phyloP scores from a whole-genome alignment of 2,329 filamentous ascomycete species.

The Bipolaris sorokiniana region DNA sequence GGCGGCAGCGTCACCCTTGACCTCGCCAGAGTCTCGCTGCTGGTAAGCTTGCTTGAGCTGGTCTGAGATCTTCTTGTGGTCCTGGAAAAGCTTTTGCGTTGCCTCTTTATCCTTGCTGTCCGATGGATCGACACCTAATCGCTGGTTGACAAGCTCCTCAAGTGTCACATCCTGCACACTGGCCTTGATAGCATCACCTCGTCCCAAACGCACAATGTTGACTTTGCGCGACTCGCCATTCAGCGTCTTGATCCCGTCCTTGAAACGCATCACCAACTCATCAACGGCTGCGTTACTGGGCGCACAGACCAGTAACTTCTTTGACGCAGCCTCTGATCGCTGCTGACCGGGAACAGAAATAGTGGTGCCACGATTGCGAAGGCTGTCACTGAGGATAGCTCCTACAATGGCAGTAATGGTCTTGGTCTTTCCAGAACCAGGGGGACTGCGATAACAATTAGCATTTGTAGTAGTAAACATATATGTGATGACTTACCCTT shows the following conservation, averaged over 20 bases:
- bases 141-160: slow-evolving; percentile 84
- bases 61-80: slow-evolving; percentile 66
- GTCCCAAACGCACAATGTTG: slow-evolving; percentile 86
- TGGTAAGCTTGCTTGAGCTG: slow-evolving; percentile 74
- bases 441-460: slow-evolving; percentile 64
- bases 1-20: slow-evolving; percentile 66
- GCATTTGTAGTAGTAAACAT: slow-evolving; percentile 13
- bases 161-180: slow-evolving; percentile 90
- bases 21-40: slow-evolving; percentile 67
- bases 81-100: slow-evolving; percentile 71
- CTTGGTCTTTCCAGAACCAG: slow-evolving; percentile 97
- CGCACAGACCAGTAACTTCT: slow-evolving; percentile 95
- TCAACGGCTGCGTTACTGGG: slow-evolving; percentile 98
- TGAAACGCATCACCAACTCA: slow-evolving; percentile 91
- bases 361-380: slow-evolving; percentile 57
- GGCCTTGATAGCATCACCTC: slow-evolving; percentile 89
- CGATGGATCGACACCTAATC: slow-evolving; percentile 58
- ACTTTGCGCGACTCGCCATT: slow-evolving; percentile 76
- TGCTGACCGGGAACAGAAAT: slow-evolving; percentile 49
- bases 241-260: slow-evolving; percentile 79
- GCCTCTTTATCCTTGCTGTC: slow-evolving; percentile 56
- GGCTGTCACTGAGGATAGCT: slow-evolving; percentile 71
- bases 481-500: slow-evolving; percentile 64
- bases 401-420: slow-evolving; percentile 97
- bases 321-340: slow-evolving; percentile 56